Conservation (phyloP, 2,329 filamentous ascomycete genomes). For the Purpureocillium takamizusanense region DNA sequence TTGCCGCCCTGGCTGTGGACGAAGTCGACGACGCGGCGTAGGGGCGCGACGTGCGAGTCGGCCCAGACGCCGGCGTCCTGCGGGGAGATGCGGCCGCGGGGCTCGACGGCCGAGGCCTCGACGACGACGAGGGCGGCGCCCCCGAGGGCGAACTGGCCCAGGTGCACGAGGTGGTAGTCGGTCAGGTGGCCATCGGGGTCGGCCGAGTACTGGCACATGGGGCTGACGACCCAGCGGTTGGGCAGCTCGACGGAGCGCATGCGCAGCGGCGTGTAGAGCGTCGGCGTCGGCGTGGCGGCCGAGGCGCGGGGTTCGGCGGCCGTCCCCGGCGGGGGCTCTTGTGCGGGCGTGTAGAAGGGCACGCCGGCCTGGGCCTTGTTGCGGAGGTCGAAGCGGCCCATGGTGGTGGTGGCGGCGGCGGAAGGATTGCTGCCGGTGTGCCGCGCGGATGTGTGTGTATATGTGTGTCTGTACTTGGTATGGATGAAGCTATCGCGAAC, state of each 20-base stretch:
- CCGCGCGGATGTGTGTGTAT: too few species aligned
- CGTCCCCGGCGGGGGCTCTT: slow-evolving; percentile 41
- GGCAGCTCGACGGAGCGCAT: slow-evolving; percentile 43
- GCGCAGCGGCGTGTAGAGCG: slow-evolving; percentile 46
- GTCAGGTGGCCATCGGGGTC: slow-evolving; percentile 59
- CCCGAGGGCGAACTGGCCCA: slow-evolving; percentile 68
- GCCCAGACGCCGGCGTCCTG: slow-evolving; percentile 75
- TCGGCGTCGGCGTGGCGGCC: slow-evolving; percentile 32
- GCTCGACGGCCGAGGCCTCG: slow-evolving; percentile 67
- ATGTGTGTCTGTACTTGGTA: too few species aligned
- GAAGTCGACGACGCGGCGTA: slow-evolving; percentile 66
- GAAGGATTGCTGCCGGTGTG: too few species aligned
- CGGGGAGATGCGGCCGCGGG: slow-evolving; percentile 76
- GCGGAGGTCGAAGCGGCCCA: slow-evolving; percentile 8
- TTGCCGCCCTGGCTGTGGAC: slow-evolving; percentile 70
- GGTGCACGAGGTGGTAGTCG: slow-evolving; percentile 73
- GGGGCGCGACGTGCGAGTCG: slow-evolving; percentile 68
- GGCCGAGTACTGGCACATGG: slow-evolving; percentile 54
- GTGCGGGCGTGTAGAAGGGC: slow-evolving; percentile 46
- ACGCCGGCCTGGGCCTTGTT: slow-evolving; percentile 33
- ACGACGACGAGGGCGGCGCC: slow-evolving; percentile 67
- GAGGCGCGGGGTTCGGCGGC: slow-evolving; percentile 18
- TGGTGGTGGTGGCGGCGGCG: too few species aligned
- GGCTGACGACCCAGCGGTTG: slow-evolving; percentile 50
- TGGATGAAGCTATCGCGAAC: too few species aligned